Percentiles rank a stretch among this genome's conserved stretches.
Evolutionary conservation across 495 filamentous ascomycete genomes (phyloP).

Genomic region (Tuber microsphaerosporum): DNA sequence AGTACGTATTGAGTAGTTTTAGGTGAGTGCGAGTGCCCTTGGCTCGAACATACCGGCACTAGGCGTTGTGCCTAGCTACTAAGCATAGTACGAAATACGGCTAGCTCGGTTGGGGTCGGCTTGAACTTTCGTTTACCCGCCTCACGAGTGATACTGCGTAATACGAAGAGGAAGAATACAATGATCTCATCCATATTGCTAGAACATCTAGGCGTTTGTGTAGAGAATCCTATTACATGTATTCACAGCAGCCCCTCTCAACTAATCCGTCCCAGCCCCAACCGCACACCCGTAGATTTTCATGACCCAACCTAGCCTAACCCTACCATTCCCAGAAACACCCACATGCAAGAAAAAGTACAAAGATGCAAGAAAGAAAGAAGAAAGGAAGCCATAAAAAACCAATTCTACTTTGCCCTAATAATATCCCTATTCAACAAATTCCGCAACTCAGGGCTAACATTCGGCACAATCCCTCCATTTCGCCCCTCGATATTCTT

Average conservation of each 20-base stretch:
- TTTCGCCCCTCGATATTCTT: constrained; percentile 34
- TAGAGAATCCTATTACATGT: neutral
- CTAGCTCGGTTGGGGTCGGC: neutral
- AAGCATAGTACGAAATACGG: neutral
- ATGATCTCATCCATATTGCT: neutral
- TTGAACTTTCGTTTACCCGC: neutral
- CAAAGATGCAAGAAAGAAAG: neutral
- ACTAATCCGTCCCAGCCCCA: neutral
- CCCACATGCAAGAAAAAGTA: neutral
- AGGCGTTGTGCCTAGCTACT: neutral
- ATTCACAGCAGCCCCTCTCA: neutral
- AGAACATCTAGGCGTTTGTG: neutral
- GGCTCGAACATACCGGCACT: neutral
- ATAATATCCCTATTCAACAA: constrained; percentile 65
- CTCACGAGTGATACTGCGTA: neutral
- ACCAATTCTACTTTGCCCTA: constrained; percentile 15
- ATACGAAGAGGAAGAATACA: neutral
- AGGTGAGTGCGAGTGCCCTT: too few species aligned
- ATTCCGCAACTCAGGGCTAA: constrained; percentile 71
- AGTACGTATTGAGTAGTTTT: too few species aligned
- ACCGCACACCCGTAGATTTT: neutral
- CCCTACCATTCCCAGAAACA: neutral
- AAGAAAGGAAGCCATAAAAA: neutral
- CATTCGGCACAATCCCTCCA: constrained; percentile 36
- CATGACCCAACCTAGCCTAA: neutral